Conservation (phyloP, 2,329 filamentous ascomycete genomes). For the Cladophialophora bantiana region DNA sequence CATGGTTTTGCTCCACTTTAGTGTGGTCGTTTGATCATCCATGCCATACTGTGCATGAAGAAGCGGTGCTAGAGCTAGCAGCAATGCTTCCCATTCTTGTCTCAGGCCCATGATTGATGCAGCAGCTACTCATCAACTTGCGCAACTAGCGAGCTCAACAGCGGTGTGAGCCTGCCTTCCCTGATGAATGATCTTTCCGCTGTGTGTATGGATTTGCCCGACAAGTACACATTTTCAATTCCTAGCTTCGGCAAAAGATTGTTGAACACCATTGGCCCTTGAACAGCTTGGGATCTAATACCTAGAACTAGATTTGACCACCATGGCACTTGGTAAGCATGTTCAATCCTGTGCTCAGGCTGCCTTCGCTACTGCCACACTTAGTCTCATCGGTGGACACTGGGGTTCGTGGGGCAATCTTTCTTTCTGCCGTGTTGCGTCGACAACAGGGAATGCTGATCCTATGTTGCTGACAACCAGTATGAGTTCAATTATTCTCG, state of each 20-base stretch:
- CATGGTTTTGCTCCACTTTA: not conserved
- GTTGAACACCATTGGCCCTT: not conserved
- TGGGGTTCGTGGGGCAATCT: not conserved
- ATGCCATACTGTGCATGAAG: not conserved
- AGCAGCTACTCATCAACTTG: slow-evolving; percentile 1
- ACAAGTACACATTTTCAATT: not conserved
- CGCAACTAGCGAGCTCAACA: not conserved
- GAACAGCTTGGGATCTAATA: not conserved
- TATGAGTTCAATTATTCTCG: not conserved
- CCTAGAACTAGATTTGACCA: not conserved
- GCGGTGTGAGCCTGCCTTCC: not conserved
- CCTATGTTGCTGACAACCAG: slow-evolving; percentile 7
- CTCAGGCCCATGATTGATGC: not conserved
- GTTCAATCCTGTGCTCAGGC: not conserved
- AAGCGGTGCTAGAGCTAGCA: not conserved
- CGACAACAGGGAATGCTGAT: slow-evolving; percentile 1
- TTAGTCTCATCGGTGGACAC: not conserved
- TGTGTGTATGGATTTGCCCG: not conserved
- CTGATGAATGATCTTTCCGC: not conserved
- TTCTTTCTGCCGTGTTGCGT: not conserved
- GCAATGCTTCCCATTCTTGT: not conserved
- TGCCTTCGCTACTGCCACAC: not conserved
- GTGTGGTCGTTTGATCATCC: not conserved
- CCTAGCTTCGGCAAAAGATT: not conserved
- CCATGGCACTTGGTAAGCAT: not conserved